Evolutionary conservation across 1,284 basidiomycete species (phyloP).

Genomic region (Agaricales sp.): DNA sequence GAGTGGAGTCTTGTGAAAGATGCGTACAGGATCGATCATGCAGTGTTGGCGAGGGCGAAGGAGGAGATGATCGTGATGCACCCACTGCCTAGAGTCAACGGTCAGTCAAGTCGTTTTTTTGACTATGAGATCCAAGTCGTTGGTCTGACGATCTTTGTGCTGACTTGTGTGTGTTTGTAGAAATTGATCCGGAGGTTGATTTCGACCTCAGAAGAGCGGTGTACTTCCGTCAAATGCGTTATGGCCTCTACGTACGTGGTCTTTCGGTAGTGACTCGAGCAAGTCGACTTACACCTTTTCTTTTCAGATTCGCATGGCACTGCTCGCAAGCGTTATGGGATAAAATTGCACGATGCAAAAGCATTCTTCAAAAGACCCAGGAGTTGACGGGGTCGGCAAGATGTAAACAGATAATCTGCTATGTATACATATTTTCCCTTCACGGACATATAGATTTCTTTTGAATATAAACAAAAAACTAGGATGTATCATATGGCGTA

Average conservation of each 20-base stretch:
- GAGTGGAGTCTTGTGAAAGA: slow-evolving; percentile 93
- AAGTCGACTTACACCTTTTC: slow-evolving; percentile 6
- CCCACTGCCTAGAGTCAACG: slow-evolving; percentile 88
- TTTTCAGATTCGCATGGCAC: slow-evolving; percentile 64
- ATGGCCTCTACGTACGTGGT: slow-evolving; percentile 84
- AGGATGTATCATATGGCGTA: too few species aligned
- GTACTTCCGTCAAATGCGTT: slow-evolving; percentile 98
- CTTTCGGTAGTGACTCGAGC: neutral
- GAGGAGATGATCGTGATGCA: slow-evolving; percentile 98
- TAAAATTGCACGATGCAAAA: too few species aligned
- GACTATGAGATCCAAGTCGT: neutral
- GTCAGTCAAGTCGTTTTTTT: slow-evolving; percentile 27
- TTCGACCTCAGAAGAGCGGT: slow-evolving; percentile 91
- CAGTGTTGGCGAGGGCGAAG: slow-evolving; percentile 85
- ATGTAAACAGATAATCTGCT: too few species aligned
- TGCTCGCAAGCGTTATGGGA: slow-evolving; percentile 60
- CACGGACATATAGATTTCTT: too few species aligned
- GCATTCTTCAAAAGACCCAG: too few species aligned
- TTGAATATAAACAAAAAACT: too few species aligned
- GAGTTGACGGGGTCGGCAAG: too few species aligned
- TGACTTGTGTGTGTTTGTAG: slow-evolving; percentile 25
- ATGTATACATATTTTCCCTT: too few species aligned
- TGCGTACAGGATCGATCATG: slow-evolving; percentile 90
- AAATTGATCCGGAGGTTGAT: slow-evolving; percentile 98
- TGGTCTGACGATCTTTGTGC: neutral